These are phyloP conservation scores for Marchantia polymorpha DNA, from an alignment of 225 moss, liverwort and hornwort species.

Conservation along the genomic window DNA sequence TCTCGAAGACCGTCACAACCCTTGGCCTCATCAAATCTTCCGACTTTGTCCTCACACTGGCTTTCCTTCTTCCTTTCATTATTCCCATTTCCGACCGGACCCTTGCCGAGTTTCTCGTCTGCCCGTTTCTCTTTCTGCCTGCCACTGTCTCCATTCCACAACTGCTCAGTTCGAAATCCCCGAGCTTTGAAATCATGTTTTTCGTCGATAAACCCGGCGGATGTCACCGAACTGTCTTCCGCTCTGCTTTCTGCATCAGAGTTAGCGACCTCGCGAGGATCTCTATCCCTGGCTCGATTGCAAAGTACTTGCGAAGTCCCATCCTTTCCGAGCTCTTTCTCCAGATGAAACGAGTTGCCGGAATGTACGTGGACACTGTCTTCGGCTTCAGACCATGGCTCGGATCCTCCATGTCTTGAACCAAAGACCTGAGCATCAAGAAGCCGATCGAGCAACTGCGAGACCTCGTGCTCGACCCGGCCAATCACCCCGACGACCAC, in stretches of 20 bases:
- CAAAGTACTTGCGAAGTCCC: background rate
- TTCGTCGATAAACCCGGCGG: slow-evolving; percentile 13
- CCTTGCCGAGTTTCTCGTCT: slow-evolving; percentile 21
- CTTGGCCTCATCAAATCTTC: slow-evolving; percentile 37
- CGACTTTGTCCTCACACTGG: slow-evolving; percentile 16
- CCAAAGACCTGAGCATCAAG: slow-evolving; percentile 66
- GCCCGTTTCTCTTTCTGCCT: slow-evolving; percentile 25
- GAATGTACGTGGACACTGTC: slow-evolving; percentile 18
- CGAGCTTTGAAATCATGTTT: slow-evolving; percentile 19
- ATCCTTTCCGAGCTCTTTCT: slow-evolving; percentile 37
- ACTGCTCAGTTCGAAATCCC: slow-evolving; percentile 16
- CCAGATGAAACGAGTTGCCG: slow-evolving; percentile 7
- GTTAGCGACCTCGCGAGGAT: slow-evolving; percentile 12
- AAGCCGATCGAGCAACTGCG: slow-evolving; percentile 87
- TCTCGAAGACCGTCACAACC: slow-evolving; percentile 42
- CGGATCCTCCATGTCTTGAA: slow-evolving; percentile 37
- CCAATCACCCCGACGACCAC: slow-evolving; percentile 91
- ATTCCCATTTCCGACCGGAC: slow-evolving; percentile 10
- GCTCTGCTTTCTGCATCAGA: slow-evolving; percentile 17
- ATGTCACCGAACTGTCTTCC: slow-evolving; percentile 6
- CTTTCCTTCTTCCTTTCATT: slow-evolving; percentile 11
- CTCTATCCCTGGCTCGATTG: slow-evolving; percentile 15
- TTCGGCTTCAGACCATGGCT: slow-evolving; percentile 24
- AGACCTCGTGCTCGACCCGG: slow-evolving; percentile 67
- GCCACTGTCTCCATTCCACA: slow-evolving; percentile 22